Evolutionary conservation across 164 flowering plant genomes (phyloP).

Genomic region (Saururus chinensis): DNA sequence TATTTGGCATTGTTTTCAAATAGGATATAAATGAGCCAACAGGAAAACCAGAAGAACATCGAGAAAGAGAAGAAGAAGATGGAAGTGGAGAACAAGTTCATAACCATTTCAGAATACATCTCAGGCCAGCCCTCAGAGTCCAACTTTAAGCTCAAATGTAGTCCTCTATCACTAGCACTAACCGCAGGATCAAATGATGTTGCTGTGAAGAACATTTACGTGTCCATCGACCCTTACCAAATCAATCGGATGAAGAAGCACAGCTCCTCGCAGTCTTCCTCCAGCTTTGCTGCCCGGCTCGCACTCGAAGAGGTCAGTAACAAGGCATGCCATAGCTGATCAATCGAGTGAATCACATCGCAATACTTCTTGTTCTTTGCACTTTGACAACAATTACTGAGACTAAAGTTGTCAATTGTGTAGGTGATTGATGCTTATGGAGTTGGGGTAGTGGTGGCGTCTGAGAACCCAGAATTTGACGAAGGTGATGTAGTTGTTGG

Average conservation of each 20-base stretch:
- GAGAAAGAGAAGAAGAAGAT: slow-evolving; percentile 9
- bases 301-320: slow-evolving; percentile 39
- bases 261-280: slow-evolving; percentile 37
- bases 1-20: no score
- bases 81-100: slow-evolving; percentile 46
- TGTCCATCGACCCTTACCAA: slow-evolving; percentile 79
- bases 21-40: no score
- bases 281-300: slow-evolving; percentile 14
- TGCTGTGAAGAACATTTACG: slow-evolving; percentile 44
- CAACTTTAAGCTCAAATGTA: slow-evolving; percentile 39
- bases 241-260: slow-evolving; percentile 55
- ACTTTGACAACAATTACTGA: neutral
- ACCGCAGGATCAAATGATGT: slow-evolving; percentile 25
- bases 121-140: slow-evolving; percentile 41
- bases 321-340: no score
- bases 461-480: slow-evolving; percentile 35
- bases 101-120: slow-evolving; percentile 28
- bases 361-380: no score
- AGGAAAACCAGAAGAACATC: neutral
- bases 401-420: neutral
- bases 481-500: slow-evolving; percentile 62
- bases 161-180: slow-evolving; percentile 10
- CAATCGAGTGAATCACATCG: neutral
- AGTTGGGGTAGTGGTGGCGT: slow-evolving; percentile 57
- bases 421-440: slow-evolving; percentile 52